Evolutionary conservation across 768 basidiomycete species (phyloP).

Genomic region (Pisolithus orientalis): DNA sequence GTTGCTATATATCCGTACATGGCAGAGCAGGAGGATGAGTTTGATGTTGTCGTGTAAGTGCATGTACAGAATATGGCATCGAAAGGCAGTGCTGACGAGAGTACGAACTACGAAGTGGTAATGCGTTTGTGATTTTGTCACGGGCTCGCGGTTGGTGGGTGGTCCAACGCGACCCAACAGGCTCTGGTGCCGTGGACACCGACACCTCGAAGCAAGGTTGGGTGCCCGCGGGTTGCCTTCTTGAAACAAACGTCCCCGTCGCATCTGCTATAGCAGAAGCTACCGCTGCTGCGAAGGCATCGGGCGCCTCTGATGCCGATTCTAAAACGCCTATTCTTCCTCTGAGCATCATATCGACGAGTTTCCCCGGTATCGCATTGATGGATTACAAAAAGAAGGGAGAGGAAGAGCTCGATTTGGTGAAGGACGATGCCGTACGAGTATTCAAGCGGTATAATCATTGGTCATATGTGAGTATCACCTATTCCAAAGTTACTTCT

Average conservation of each 20-base stretch:
- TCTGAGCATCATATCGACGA: slow-evolving; percentile 89
- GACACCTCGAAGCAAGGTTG: slow-evolving; percentile 85
- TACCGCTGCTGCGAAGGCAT: slow-evolving; percentile 50
- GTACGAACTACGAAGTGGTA: slow-evolving; percentile 48
- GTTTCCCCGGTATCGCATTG: slow-evolving; percentile 91
- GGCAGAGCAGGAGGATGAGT: slow-evolving; percentile 98
- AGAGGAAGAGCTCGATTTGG: slow-evolving; percentile 84
- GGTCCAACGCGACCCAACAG: slow-evolving; percentile 89
- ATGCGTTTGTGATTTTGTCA: slow-evolving; percentile 89
- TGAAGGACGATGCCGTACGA: slow-evolving; percentile 81
- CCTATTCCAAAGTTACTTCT: slow-evolving; percentile 3
- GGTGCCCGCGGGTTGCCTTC: slow-evolving; percentile 95
- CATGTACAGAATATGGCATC: slow-evolving; percentile 1
- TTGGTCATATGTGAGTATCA: slow-evolving; percentile 78
- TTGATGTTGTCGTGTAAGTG: slow-evolving; percentile 91
- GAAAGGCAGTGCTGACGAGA: slow-evolving; percentile 3
- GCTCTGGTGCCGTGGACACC: slow-evolving; percentile 69
- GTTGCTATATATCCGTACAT: slow-evolving; percentile 98
- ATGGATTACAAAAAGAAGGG: slow-evolving; percentile 97
- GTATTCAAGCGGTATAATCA: slow-evolving; percentile 99
- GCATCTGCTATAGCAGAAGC: slow-evolving; percentile 83
- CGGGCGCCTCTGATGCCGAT: slow-evolving; percentile 32
- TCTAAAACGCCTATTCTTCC: slow-evolving; percentile 80
- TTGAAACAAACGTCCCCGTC: slow-evolving; percentile 90
- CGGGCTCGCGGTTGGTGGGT: slow-evolving; percentile 99